Percentiles rank a stretch among this genome's conserved stretches.
These are phyloP conservation scores for Quercus lobata DNA, from an alignment of 331 rosid genomes.

Conservation along the genomic window DNA sequence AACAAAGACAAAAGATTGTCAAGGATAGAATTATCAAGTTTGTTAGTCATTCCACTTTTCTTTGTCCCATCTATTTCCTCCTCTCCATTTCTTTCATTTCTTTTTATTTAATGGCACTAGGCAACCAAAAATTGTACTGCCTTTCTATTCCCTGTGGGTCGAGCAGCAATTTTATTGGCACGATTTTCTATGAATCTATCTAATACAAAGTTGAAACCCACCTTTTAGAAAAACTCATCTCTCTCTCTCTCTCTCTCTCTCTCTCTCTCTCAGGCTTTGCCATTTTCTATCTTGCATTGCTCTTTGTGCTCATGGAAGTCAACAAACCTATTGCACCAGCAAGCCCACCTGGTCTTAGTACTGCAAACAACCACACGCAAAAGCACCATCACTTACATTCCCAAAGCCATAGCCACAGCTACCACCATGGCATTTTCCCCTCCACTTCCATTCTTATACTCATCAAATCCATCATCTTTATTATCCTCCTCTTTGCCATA, in stretches of 20 bases:
- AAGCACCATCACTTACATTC: slow-evolving; percentile 30
- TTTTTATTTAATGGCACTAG: too few relatives aligned
- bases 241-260: too few relatives aligned
- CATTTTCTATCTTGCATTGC: too few relatives aligned
- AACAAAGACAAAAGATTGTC: too few relatives aligned
- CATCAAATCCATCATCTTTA: slow-evolving; percentile 28
- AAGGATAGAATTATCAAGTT: too few relatives aligned
- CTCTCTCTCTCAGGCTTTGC: too few relatives aligned
- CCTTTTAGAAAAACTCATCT: too few relatives aligned
- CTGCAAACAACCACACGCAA: slow-evolving; percentile 24
- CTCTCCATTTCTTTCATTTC: too few relatives aligned
- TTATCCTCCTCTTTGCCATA: slow-evolving; percentile 38
- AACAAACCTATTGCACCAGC: slow-evolving; percentile 27
- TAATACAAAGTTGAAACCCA: neutral
- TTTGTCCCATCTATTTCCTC: too few relatives aligned
- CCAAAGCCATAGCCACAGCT: slow-evolving; percentile 9
- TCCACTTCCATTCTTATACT: slow-evolving; percentile 51
- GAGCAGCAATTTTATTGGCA: slow-evolving; percentile 17
- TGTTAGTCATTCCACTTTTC: too few relatives aligned
- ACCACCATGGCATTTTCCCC: slow-evolving; percentile 39
- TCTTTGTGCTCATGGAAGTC: slow-evolving; percentile 47
- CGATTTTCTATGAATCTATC: neutral
- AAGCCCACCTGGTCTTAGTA: slow-evolving; percentile 22
- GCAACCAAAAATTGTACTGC: neutral
- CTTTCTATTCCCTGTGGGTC: slow-evolving; percentile 9